Evolutionary conservation across 2,329 filamentous ascomycete genomes (phyloP).

Genomic region (Trichoderma aggressivum): DNA sequence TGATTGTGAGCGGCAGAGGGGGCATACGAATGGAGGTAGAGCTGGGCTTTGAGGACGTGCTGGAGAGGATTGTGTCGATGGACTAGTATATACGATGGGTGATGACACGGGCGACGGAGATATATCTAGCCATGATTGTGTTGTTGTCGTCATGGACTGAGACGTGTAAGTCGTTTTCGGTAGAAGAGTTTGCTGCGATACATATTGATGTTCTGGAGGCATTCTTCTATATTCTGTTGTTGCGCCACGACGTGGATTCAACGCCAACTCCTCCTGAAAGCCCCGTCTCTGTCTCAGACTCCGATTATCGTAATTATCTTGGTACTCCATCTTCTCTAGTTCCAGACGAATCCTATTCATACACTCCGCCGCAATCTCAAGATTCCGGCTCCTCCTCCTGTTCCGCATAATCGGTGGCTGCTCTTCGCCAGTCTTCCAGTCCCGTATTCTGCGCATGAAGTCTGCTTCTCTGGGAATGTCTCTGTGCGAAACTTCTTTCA

Average conservation of each 20-base stretch:
- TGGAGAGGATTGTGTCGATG: neutral
- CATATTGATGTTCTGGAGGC: neutral
- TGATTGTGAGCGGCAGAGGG: neutral
- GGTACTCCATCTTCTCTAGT: neutral
- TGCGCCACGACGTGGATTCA: neutral
- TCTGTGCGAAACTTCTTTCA: constrained; percentile 21
- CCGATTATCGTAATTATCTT: neutral
- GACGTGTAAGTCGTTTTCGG: neutral
- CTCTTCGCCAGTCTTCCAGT: neutral
- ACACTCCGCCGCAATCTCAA: neutral
- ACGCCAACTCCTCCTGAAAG: too few species aligned
- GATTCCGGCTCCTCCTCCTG: neutral
- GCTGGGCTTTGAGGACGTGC: neutral
- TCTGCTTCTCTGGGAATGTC: constrained; percentile 27
- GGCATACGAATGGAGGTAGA: neutral
- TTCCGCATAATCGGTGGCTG: neutral
- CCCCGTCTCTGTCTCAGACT: neutral
- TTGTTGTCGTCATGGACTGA: neutral
- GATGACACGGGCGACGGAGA: neutral
- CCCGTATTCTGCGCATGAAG: constrained; percentile 16
- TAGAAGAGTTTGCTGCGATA: neutral
- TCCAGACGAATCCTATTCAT: neutral
- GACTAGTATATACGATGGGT: neutral
- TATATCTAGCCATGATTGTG: neutral
- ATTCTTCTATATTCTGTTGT: neutral